phyloP scores from a whole-genome alignment of 2,329 filamentous ascomycete species.

The Fusarium foetens region DNA sequence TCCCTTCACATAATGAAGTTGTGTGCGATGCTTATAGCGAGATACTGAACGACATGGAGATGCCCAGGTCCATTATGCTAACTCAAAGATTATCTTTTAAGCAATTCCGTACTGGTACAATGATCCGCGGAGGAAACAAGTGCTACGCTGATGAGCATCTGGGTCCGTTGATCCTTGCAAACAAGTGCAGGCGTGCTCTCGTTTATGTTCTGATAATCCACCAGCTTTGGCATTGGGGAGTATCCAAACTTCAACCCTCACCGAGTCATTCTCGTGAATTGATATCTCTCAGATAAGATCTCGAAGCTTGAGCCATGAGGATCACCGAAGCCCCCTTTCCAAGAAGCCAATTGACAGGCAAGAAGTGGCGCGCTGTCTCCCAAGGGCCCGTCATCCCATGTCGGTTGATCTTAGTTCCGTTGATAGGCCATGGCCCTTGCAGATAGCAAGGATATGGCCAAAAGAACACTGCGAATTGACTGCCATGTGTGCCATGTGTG shows the following conservation, averaged over 20 bases:
- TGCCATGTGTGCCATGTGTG: slow-evolving; percentile 29
- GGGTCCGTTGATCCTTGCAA: slow-evolving; percentile 15
- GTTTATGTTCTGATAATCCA: background rate
- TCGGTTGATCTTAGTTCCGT: slow-evolving; percentile 27
- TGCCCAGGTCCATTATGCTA: slow-evolving; percentile 7
- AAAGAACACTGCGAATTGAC: slow-evolving; percentile 32
- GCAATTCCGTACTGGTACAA: slow-evolving; percentile 2
- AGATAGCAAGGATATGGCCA: slow-evolving; percentile 41
- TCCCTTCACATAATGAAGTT: background rate
- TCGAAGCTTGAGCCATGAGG: slow-evolving; percentile 23
- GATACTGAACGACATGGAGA: slow-evolving; percentile 2
- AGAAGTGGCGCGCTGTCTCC: slow-evolving; percentile 35
- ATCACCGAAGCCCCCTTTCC: slow-evolving; percentile 32
- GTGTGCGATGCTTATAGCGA: background rate
- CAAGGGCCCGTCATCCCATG: slow-evolving; percentile 35
- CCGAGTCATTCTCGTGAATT: background rate
- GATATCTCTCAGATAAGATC: slow-evolving; percentile 19
- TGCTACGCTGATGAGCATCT: slow-evolving; percentile 15
- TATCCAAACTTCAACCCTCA: background rate
- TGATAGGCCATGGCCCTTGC: slow-evolving; percentile 46
- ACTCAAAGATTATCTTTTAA: slow-evolving; percentile 13
- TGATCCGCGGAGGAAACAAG: slow-evolving; percentile 27
- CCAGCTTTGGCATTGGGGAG: background rate
- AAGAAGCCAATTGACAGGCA: slow-evolving; percentile 31
- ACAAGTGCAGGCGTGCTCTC: background rate